A percentile compares a stretch with the other conserved stretches of the same genome.
Evolutionary conservation across 768 basidiomycete genomes (phyloP).

Genomic region (Cubamyces lactineus): DNA sequence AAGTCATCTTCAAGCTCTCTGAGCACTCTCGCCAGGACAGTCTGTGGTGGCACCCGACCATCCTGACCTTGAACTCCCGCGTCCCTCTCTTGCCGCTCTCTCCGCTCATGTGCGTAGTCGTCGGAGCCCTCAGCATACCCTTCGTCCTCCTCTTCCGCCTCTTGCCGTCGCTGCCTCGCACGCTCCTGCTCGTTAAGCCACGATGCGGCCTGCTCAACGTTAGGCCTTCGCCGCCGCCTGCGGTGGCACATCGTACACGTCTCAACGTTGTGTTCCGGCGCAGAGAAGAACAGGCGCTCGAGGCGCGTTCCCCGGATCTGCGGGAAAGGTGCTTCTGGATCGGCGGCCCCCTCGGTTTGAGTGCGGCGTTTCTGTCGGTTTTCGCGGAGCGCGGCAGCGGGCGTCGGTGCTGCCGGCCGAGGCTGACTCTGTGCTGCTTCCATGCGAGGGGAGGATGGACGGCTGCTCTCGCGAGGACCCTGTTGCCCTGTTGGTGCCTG

Average conservation of each 20-base stretch:
- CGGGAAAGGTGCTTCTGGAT: conserved; percentile 67
- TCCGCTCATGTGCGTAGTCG: conserved; percentile 30
- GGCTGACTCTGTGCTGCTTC: conserved; percentile 3
- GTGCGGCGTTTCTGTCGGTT: conserved; percentile 17
- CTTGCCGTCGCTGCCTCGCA: background rate
- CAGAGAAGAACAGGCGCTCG: conserved; percentile 81
- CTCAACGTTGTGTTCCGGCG: conserved; percentile 71
- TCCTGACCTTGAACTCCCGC: conserved; percentile 21
- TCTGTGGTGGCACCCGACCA: conserved; percentile 76
- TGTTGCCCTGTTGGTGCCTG: background rate
- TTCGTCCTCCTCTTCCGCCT: conserved; percentile 45
- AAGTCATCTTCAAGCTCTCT: conserved; percentile 95
- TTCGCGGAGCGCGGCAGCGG: conserved; percentile 34
- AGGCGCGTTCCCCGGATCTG: conserved; percentile 78
- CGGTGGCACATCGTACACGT: conserved; percentile 72
- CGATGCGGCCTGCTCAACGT: conserved; percentile 22
- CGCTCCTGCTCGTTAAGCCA: conserved; percentile 28
- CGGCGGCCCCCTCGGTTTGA: conserved; percentile 4
- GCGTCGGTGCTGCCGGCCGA: conserved; percentile 43
- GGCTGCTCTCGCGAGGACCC: background rate
- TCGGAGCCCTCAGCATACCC: conserved; percentile 52
- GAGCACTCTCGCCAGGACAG: conserved; percentile 80
- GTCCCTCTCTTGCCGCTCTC: conserved; percentile 17
- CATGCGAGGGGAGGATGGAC: conserved; percentile 11
- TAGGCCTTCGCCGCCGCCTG: conserved; percentile 35